A percentile compares a stretch with the other conserved stretches of the same genome.
Evolutionary conservation across 1,284 basidiomycete genomes (phyloP).

Genomic region (Ceratobasidium sp.): DNA sequence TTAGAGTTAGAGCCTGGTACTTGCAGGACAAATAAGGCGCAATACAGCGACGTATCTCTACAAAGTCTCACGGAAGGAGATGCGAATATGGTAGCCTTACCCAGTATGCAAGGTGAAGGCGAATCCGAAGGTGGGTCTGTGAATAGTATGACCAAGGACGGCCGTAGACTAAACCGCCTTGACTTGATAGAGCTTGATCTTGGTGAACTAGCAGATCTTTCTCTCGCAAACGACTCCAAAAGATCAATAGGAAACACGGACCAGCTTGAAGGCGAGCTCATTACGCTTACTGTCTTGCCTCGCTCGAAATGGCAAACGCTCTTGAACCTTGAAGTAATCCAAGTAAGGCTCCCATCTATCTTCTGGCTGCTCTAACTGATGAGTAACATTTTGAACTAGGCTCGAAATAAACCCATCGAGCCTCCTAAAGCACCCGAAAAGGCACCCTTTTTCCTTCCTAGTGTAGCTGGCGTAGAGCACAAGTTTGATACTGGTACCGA

Average conservation of each 20-base stretch:
- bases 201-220: conserved; percentile 63
- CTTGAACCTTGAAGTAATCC: conserved; percentile 94
- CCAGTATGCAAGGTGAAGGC: conserved; percentile 80
- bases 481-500: conserved; percentile 68
- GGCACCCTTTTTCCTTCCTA: conserved; percentile 97
- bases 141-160: conserved; percentile 37
- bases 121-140: conserved; percentile 68
- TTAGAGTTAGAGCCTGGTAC: no score
- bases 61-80: conserved; percentile 75
- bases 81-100: conserved; percentile 72
- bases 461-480: conserved; percentile 81
- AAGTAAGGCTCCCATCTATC: conserved; percentile 57
- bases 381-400: conserved; percentile 54
- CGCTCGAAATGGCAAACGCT: conserved; percentile 96
- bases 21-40: conserved; percentile 89
- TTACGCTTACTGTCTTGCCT: conserved; percentile 92
- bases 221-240: conserved; percentile 57
- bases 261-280: conserved; percentile 82
- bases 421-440: conserved; percentile 93
- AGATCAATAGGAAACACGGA: conserved; percentile 56
- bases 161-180: conserved; percentile 38
- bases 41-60: conserved; percentile 87
- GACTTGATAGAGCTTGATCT: conserved; percentile 58
- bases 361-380: conserved; percentile 28
- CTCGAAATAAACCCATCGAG: conserved; percentile 96